A percentile compares a stretch with the other conserved stretches of the same genome.
Conservation (phyloP, 1,284 basidiomycete species). For the Cutaneotrichosporon daszewskae region DNA sequence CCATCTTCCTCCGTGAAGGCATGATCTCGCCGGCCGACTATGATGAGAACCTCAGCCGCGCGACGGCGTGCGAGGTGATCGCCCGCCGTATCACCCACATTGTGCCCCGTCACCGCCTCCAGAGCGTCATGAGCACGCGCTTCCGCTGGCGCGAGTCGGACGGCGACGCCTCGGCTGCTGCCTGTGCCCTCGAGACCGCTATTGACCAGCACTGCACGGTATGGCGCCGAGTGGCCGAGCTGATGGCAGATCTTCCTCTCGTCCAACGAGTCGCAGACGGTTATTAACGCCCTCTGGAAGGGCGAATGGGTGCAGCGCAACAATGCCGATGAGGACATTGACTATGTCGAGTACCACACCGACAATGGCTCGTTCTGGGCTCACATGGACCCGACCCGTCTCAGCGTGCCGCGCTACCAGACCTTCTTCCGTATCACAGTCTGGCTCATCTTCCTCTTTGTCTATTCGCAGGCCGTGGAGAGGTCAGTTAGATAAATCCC, state of each 20-base stretch:
- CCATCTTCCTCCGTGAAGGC: constrained; percentile 61
- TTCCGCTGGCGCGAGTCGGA: constrained; percentile 68
- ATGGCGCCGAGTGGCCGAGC: constrained; percentile 5
- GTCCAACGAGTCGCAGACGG: constrained; percentile 75
- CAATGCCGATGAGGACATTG: constrained; percentile 53
- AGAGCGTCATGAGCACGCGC: constrained; percentile 64
- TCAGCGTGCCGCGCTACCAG: constrained; percentile 72
- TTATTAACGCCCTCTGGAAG: constrained; percentile 60
- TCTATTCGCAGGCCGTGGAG: constrained; percentile 77
- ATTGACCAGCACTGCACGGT: constrained; percentile 62
- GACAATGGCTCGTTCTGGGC: constrained; percentile 57
- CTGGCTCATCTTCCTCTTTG: constrained; percentile 77
- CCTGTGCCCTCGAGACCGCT: constrained; percentile 71
- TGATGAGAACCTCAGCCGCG: constrained; percentile 77
- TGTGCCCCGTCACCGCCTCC: constrained; percentile 59
- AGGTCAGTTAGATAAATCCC: constrained; percentile 16
- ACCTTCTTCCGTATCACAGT: constrained; percentile 54
- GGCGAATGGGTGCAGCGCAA: constrained; percentile 75
- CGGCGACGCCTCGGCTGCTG: constrained; percentile 66
- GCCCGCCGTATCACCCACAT: constrained; percentile 74
- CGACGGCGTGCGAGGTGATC: constrained; percentile 77
- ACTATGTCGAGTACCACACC: constrained; percentile 46
- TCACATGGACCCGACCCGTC: constrained; percentile 68
- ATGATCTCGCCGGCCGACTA: constrained; percentile 59
- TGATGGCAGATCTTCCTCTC: constrained; percentile 69